phyloP scores from a whole-genome alignment of 2,329 filamentous ascomycete genomes.

The Botrytis medusae region DNA sequence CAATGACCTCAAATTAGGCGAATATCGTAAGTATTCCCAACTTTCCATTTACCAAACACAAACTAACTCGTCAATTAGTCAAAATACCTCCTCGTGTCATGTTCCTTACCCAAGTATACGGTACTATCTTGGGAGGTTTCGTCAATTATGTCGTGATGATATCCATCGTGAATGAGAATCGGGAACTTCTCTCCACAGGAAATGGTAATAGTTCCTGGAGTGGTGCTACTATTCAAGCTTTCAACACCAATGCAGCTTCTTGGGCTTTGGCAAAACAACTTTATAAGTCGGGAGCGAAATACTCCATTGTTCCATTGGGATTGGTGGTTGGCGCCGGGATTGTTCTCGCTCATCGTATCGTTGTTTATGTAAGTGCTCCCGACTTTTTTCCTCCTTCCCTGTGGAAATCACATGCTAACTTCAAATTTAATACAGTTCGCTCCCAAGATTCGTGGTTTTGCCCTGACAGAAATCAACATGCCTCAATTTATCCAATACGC shows the following conservation, averaged over 20 bases:
- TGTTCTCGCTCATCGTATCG: slow-evolving; percentile 47
- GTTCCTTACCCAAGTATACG: slow-evolving; percentile 47
- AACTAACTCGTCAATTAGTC: slow-evolving; percentile 40
- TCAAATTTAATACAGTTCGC: slow-evolving; percentile 42
- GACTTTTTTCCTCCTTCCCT: neutral
- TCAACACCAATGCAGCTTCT: slow-evolving; percentile 47
- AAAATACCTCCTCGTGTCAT: slow-evolving; percentile 50
- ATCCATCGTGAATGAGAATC: slow-evolving; percentile 47
- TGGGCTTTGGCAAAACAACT: slow-evolving; percentile 54
- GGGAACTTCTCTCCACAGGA: slow-evolving; percentile 44
- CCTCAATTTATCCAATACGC: slow-evolving; percentile 56
- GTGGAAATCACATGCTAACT: neutral
- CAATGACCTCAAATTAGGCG: slow-evolving; percentile 57
- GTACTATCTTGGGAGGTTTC: slow-evolving; percentile 46
- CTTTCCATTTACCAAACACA: neutral
- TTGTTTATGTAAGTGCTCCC: slow-evolving; percentile 42
- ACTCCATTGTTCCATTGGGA: slow-evolving; percentile 52
- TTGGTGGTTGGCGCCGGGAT: slow-evolving; percentile 49
- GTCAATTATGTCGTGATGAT: slow-evolving; percentile 50
- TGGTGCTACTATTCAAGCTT: slow-evolving; percentile 49
- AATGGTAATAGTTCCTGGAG: slow-evolving; percentile 50
- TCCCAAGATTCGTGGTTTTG: slow-evolving; percentile 48
- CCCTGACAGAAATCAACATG: slow-evolving; percentile 49
- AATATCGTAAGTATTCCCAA: slow-evolving; percentile 48
- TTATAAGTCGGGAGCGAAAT: slow-evolving; percentile 48